Base-by-base conservation (phyloP, 805 yeast genomes). In the Hanseniaspora osmophila region DNA sequence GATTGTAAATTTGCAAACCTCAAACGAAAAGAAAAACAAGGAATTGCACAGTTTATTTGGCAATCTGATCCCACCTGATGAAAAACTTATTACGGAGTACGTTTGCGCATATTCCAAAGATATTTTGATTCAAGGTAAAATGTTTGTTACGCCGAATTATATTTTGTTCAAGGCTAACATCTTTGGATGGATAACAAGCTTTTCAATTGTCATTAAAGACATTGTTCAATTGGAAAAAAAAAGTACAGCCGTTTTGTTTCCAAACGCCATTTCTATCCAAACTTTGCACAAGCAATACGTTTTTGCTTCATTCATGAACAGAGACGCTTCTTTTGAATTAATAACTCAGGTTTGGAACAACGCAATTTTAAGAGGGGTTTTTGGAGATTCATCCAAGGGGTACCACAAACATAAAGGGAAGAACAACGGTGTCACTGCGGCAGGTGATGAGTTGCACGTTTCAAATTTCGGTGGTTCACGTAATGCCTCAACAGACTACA, bases 21-120 rank as follows among this genome's bases (percentile, higher is more conserved):
- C 78, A 1, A 61, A 64, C 40, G 72, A 67, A 15, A 78, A 74
- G 54, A 65, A 75, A 48, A 79, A 78, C 52, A 65, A 66, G 17
- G 78, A 78, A 18, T 79, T 79, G 57, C 85, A 78, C 54, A 71
- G 69, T 42, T 54, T 71, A 13, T 80, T 80, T 59, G 71, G 74
- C 39, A 39, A 60, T 3, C 59, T 55, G 4, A 55, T 80, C 1
- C 73, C 76, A 3, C 46, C 60, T 1, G 59, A 55, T 27, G 88
- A 80, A 52, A 60, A 67, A 30, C 64, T 79, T n/a, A 65, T 80
- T 37, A 77, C 71, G 27, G 85, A 78, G 50, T 75, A 65, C 53
- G 69, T 76, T 16, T 80, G 87, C 63, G 87, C 87, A 0, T 64
- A 73, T 30, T 76, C 78, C 16, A 69, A 73, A 44, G 87, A 81